A percentile compares a stretch with the other conserved stretches of the same genome.
phyloP scores from a whole-genome alignment of 169 alveolate genomes.

The Besnoitia besnoiti region DNA sequence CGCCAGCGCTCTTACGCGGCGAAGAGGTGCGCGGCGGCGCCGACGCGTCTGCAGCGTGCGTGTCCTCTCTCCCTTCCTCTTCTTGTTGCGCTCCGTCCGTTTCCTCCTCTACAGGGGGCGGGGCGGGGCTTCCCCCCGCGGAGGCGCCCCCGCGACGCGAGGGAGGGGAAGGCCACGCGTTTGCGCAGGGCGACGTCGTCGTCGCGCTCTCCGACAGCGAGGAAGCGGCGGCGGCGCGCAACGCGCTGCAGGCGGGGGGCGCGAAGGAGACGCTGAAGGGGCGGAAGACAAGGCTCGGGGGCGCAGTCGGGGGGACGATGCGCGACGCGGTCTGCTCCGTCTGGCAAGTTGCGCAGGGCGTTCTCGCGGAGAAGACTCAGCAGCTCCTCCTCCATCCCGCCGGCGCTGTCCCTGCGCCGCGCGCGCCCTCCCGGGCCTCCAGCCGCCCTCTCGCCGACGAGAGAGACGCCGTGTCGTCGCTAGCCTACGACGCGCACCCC shows the following conservation, averaged over 20 bases:
- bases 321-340: conserved; percentile 36
- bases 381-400: neutral
- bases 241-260: neutral
- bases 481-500: no score
- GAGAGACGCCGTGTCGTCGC: no score
- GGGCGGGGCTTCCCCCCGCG: no score
- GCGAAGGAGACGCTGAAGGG: neutral
- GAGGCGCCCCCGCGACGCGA: no score
- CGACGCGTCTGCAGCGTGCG: no score
- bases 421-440: no score
- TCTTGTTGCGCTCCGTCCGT: no score
- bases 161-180: neutral
- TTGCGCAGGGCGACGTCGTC: neutral
- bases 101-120: no score
- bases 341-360: conserved; percentile 65
- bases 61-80: no score
- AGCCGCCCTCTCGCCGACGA: no score
- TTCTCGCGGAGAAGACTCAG: conserved; percentile 33
- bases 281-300: neutral
- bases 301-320: neutral
- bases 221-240: neutral
- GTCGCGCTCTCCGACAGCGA: conserved; percentile 28
- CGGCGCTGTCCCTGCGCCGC: neutral
- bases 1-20: no score
- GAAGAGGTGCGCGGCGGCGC: no score